phyloP scores from a whole-genome alignment of 495 filamentous ascomycete species.

The Parathielavia appendiculata region DNA sequence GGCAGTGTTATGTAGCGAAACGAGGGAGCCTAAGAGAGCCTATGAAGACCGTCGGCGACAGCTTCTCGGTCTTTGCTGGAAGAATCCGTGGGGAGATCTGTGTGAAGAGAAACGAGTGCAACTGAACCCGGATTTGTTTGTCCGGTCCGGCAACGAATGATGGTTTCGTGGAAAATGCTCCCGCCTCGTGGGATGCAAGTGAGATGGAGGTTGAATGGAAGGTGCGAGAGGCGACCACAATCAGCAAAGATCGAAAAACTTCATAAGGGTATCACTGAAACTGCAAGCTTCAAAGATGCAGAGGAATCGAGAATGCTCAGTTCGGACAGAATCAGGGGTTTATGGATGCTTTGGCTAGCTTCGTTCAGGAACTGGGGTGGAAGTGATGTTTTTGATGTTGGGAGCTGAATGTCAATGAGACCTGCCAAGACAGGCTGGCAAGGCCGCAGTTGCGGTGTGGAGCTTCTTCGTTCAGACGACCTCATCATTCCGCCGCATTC shows the following conservation, averaged over 20 bases:
- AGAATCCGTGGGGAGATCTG: background rate
- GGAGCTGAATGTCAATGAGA: background rate
- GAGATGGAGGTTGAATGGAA: background rate
- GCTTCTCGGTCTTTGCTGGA: background rate
- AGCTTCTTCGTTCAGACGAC: too few relatives aligned
- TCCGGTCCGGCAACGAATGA: background rate
- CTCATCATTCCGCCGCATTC: too few relatives aligned
- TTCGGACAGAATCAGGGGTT: background rate
- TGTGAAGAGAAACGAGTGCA: background rate
- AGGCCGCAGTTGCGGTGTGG: constrained; percentile 7
- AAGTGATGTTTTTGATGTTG: constrained; percentile 1
- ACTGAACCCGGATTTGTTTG: background rate
- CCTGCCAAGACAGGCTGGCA: constrained; percentile 10
- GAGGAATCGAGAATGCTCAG: background rate
- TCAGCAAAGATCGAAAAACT: background rate
- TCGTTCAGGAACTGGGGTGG: background rate
- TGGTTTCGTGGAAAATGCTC: background rate
- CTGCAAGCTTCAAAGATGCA: background rate
- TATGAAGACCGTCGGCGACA: background rate
- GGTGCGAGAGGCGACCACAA: background rate
- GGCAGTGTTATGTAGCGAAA: background rate
- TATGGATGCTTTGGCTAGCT: constrained; percentile 1
- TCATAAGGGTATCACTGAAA: background rate
- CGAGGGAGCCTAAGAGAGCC: background rate
- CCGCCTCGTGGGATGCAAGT: background rate